Base-by-base conservation (phyloP, 176 grass and related monocot species). In the Lolium rigidum region DNA sequence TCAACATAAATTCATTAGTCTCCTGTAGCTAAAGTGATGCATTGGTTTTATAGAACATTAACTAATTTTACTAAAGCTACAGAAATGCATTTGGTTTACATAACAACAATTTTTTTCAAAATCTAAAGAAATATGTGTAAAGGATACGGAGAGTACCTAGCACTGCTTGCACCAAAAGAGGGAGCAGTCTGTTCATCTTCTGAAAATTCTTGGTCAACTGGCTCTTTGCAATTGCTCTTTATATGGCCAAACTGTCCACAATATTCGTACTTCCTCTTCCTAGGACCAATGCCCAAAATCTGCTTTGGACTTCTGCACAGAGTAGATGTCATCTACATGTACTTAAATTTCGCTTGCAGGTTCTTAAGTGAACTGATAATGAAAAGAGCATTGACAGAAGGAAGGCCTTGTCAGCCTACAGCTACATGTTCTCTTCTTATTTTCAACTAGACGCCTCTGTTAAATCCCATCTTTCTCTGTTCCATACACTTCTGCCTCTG, bases 11-110 rank as follows among this genome's bases (percentile, higher is more conserved):
- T 6, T 4, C 60, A 13, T 26, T 13, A 25, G 10, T 63, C 60
- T 63, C 60, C 60, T 63, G 10, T 63, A 63, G 60, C 60, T 63
- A 26, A 63, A 63, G 21, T 25, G 60, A 63, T 63, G 11, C 60
- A 63, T 61, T 61, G 58, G n/a, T 35, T 61, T 61, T 61, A 61
- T 24, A 61, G 58, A 61, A 48, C 46, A 61, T 24, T 61, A 63
- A 63, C 10, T 13, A 5, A 63, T 63, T 56, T 18, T 56, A 20
- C 54, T 56, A 17, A 56, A 63, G 60, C 22, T 63, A 63, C 10
- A 63, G 10, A 63, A 65, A 65, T 28, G 62, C 24, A 65, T 28
- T 65, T 12, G 24, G 13, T 65, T 31, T 31, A 65, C 62, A 65
- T 63, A 6, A 63, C 21, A 26, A 63, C 60, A 63, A 13, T 12